Evolutionary conservation across 2,329 filamentous ascomycete species (phyloP).

Genomic region (Macrophomina pseudophaseolina): DNA sequence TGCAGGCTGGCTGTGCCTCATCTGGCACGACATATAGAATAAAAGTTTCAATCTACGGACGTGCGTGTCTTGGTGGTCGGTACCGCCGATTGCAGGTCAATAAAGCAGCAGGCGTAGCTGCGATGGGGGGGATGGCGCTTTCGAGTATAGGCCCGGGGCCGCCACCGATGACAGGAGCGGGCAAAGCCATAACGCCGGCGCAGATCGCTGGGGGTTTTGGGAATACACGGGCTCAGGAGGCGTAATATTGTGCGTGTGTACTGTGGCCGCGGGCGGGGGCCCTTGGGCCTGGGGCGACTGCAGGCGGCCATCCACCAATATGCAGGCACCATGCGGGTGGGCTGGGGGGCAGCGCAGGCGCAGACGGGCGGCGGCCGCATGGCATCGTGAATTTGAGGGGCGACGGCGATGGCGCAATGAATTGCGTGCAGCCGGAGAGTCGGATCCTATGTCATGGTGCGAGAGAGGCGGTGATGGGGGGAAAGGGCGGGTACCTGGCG

Average conservation of each 20-base stretch:
- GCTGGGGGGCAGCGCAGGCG: background rate
- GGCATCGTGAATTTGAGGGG: too few species aligned
- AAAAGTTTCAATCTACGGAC: conserved; percentile 20
- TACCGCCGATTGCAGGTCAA: background rate
- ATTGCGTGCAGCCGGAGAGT: conserved; percentile 13
- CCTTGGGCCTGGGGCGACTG: too few species aligned
- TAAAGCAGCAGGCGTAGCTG: background rate
- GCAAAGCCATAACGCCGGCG: conserved; percentile 15
- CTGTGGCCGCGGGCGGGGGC: too few species aligned
- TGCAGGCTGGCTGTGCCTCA: conserved; percentile 24
- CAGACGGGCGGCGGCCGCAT: background rate
- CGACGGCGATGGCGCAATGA: conserved; percentile 11
- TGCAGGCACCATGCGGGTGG: background rate
- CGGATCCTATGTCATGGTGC: conserved; percentile 18
- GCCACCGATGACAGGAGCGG: conserved; percentile 15
- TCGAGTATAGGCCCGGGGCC: background rate
- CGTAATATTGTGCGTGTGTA: background rate
- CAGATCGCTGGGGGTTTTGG: conserved; percentile 11
- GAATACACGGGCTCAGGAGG: background rate
- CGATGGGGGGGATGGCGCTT: background rate
- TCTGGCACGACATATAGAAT: conserved; percentile 25
- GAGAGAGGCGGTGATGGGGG: background rate
- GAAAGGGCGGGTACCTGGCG: conserved; percentile 14
- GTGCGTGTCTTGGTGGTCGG: conserved; percentile 16
- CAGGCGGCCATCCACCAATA: too few species aligned